Evolutionary conservation across 163 green algal genomes (phyloP).

Genomic region (Coccomyxa subellipsoidea): DNA sequence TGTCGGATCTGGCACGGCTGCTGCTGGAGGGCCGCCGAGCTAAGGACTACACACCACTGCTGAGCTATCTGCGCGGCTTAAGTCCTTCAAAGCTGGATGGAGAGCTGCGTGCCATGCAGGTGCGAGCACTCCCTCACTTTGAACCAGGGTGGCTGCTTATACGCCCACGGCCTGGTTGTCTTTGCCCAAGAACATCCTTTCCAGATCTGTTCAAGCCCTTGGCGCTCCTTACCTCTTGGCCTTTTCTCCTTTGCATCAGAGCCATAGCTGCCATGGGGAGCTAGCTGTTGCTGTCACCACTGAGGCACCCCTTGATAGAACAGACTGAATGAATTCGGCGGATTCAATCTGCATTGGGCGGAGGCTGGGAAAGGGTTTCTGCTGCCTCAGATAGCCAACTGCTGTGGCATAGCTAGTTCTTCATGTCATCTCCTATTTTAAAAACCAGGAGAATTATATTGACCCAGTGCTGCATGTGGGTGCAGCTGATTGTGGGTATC

Average conservation of each 20-base stretch:
- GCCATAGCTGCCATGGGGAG: too few species aligned
- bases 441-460: too few species aligned
- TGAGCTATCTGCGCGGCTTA: slow-evolving; percentile 51
- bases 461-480: too few species aligned
- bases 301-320: too few species aligned
- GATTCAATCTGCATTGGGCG: background rate
- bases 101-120: slow-evolving; percentile 65
- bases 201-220: too few species aligned
- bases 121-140: slow-evolving; percentile 5
- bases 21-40: background rate
- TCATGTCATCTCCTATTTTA: too few species aligned
- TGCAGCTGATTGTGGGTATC: slow-evolving; percentile 41
- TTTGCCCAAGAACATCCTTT: too few species aligned
- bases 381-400: background rate
- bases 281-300: too few species aligned
- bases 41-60: slow-evolving; percentile 20
- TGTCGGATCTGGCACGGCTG: background rate
- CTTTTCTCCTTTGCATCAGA: too few species aligned
- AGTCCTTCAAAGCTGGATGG: slow-evolving; percentile 57
- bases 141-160: background rate
- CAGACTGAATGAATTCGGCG: background rate
- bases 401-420: background rate
- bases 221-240: too few species aligned
- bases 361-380: too few species aligned
- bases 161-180: too few species aligned